Conservation (phyloP, 306 rosid species). For the Quercus wislizeni region DNA sequence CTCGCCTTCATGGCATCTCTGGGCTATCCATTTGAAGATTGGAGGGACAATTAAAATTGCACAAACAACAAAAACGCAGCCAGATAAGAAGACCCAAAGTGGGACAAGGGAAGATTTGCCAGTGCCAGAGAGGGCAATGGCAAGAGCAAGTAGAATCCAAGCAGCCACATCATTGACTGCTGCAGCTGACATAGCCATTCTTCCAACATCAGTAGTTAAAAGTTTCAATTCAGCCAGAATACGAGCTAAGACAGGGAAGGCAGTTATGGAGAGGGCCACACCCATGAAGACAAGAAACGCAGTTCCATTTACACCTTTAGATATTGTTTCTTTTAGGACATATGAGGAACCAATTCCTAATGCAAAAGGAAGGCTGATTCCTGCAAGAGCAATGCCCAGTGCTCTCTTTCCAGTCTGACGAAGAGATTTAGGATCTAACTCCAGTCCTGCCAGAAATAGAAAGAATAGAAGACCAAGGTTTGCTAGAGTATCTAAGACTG, state of each 20-base stretch:
- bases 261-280: conserved; percentile 85
- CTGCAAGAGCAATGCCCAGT: conserved; percentile 69
- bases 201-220: conserved; percentile 72
- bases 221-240: conserved; percentile 87
- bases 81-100: conserved; percentile 73
- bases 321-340: conserved; percentile 54
- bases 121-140: conserved; percentile 68
- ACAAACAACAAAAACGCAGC: conserved; percentile 52
- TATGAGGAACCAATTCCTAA: conserved; percentile 79
- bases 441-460: conserved; percentile 74
- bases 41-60: conserved; percentile 46
- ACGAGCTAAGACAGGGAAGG: conserved; percentile 90
- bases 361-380: conserved; percentile 73
- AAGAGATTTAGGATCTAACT: conserved; percentile 63
- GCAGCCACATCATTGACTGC: conserved; percentile 91
- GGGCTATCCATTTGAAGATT: conserved; percentile 59
- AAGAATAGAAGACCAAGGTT: conserved; percentile 85
- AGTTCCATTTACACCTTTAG: conserved; percentile 50
- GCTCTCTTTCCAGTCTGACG: conserved; percentile 64
- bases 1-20: conserved; percentile 68
- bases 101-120: conserved; percentile 59
- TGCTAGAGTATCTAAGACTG: conserved; percentile 85
- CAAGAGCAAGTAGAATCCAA: conserved; percentile 91
- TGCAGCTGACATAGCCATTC: conserved; percentile 91
- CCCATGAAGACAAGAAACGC: conserved; percentile 87